A percentile compares a stretch with the other conserved stretches of the same genome.
These are phyloP conservation scores for Trametes coccinea DNA, from an alignment of 768 basidiomycete species.

Conservation along the genomic window DNA sequence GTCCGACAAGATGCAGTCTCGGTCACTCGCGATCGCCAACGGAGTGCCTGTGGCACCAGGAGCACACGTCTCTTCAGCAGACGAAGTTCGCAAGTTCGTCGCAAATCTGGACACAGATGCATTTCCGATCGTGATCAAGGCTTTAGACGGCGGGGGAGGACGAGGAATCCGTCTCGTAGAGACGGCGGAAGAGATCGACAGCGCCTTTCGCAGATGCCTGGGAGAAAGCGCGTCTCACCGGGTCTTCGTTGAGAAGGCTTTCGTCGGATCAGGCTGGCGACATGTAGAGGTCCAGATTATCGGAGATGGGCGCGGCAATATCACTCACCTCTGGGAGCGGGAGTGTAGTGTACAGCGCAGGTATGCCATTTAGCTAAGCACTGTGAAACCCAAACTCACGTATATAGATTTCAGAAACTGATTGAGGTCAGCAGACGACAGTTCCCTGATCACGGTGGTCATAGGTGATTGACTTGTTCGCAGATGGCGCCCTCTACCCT, in stretches of 20 bases:
- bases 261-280: conserved; percentile 35
- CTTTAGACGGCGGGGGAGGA: conserved; percentile 38
- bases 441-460: too few relatives aligned
- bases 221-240: conserved; percentile 21
- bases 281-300: conserved; percentile 39
- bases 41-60: conserved; percentile 37
- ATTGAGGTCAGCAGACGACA: conserved; percentile 25
- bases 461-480: too few relatives aligned
- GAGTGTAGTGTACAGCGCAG: conserved; percentile 39
- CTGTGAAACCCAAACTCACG: neutral
- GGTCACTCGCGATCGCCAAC: conserved; percentile 29
- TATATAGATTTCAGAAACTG: conserved; percentile 38
- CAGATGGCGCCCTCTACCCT: conserved; percentile 35
- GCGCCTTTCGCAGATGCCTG: conserved; percentile 12
- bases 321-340: conserved; percentile 36
- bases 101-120: conserved; percentile 25
- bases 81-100: conserved; percentile 28
- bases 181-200: neutral
- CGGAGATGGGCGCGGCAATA: conserved; percentile 32
- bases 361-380: conserved; percentile 16
- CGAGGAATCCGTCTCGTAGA: conserved; percentile 31
- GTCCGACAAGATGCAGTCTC: conserved; percentile 29
- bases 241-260: conserved; percentile 36
- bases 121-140: conserved; percentile 38
- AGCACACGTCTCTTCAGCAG: conserved; percentile 22